These are phyloP conservation scores for Botrytis elliptica DNA, from an alignment of 2,329 filamentous ascomycete species.

Conservation along the genomic window DNA sequence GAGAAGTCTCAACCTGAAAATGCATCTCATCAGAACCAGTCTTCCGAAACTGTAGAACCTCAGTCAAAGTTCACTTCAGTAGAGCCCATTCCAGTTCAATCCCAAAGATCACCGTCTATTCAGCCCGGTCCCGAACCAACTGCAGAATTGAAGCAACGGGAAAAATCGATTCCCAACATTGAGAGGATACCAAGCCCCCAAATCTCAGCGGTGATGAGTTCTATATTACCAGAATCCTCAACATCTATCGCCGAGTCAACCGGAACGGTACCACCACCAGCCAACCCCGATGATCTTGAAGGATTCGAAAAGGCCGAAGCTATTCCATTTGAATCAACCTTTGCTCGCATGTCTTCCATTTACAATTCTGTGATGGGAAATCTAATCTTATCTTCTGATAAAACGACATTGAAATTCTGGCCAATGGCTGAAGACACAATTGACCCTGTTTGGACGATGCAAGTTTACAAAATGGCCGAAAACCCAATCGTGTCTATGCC, in stretches of 20 bases:
- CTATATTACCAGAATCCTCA: not conserved
- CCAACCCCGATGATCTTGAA: constrained; percentile 1
- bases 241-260: not conserved
- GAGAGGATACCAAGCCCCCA: not conserved
- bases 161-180: not conserved
- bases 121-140: not conserved
- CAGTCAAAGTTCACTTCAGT: not conserved
- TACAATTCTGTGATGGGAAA: constrained; percentile 33
- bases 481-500: constrained; percentile 33
- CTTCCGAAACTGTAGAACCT: not conserved
- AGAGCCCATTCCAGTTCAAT: not conserved
- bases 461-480: constrained; percentile 28
- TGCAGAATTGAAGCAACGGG: not conserved
- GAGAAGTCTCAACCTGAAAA: not conserved
- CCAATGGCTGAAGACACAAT: constrained; percentile 21
- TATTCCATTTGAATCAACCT: constrained; percentile 24
- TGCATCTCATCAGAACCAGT: not conserved
- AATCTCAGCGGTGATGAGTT: not conserved
- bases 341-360: constrained; percentile 28
- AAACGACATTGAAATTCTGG: constrained; percentile 30
- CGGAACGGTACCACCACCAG: not conserved
- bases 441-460: constrained; percentile 26
- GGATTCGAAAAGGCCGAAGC: constrained; percentile 23
- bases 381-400: constrained; percentile 33
- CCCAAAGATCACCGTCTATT: not conserved